phyloP scores from a whole-genome alignment of 768 basidiomycete genomes.

The Lyophyllum atratum region DNA sequence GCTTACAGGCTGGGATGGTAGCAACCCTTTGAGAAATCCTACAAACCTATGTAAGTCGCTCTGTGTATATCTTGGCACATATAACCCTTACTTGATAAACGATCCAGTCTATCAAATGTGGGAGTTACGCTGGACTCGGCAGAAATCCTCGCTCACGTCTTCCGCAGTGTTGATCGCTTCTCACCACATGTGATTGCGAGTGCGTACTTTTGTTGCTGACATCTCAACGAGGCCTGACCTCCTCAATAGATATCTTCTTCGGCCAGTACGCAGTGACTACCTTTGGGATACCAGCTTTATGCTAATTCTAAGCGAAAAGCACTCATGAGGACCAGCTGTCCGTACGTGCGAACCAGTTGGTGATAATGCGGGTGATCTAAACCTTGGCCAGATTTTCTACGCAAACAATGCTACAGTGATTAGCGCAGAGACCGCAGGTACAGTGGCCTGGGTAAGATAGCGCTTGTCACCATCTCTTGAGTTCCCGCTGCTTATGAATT shows the following conservation, averaged over 20 bases:
- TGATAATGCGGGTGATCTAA: background rate
- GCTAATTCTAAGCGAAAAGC: conserved; percentile 17
- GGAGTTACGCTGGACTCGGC: conserved; percentile 12
- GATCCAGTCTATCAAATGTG: conserved; percentile 42
- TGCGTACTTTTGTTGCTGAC: conserved; percentile 31
- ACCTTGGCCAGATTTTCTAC: conserved; percentile 59
- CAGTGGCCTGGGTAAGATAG: conserved; percentile 42
- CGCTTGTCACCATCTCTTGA: conserved; percentile 1
- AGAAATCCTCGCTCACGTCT: background rate
- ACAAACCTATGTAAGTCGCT: conserved; percentile 64
- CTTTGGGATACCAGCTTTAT: background rate
- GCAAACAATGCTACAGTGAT: conserved; percentile 68
- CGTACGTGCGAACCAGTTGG: conserved; percentile 31
- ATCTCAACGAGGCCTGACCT: background rate
- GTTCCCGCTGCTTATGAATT: background rate
- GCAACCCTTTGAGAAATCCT: conserved; percentile 61
- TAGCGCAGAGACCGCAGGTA: conserved; percentile 55
- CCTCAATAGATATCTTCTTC: conserved; percentile 63
- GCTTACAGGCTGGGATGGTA: conserved; percentile 69
- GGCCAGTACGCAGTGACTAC: conserved; percentile 52
- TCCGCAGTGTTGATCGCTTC: conserved; percentile 67
- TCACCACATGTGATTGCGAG: conserved; percentile 79
- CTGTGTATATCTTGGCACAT: background rate
- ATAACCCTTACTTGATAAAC: background rate
- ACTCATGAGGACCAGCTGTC: conserved; percentile 74